Evolutionary conservation across 208 protist genomes (phyloP).

Genomic region (Porcisia hertigi): DNA sequence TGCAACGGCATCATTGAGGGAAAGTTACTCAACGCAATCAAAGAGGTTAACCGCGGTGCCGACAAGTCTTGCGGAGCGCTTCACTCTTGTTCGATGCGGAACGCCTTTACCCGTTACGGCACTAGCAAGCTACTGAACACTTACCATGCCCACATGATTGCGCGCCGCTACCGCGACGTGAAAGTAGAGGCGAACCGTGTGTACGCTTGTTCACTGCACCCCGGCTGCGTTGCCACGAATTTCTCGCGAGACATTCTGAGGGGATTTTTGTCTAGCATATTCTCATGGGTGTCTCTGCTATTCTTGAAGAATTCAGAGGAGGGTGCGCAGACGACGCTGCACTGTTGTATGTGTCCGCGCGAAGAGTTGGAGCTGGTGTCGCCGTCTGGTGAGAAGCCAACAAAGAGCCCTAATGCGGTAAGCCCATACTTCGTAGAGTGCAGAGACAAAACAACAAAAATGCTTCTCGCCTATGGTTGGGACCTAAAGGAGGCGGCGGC

Average conservation of each 20-base stretch:
- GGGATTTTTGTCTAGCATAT: slow-evolving; percentile 26
- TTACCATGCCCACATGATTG: slow-evolving; percentile 81
- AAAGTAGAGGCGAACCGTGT: slow-evolving; percentile 33
- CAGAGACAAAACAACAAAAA: slow-evolving; percentile 55
- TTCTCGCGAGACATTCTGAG: slow-evolving; percentile 61
- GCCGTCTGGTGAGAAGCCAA: slow-evolving; percentile 19
- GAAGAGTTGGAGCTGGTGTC: slow-evolving; percentile 72
- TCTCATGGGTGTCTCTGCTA: slow-evolving; percentile 14
- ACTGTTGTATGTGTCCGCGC: slow-evolving; percentile 82
- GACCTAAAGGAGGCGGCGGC: slow-evolving; percentile 71
- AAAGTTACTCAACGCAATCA: slow-evolving; percentile 54
- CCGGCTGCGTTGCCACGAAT: slow-evolving; percentile 75
- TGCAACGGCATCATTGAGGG: slow-evolving; percentile 36
- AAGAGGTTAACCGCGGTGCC: slow-evolving; percentile 63
- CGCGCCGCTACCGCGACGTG: slow-evolving; percentile 43
- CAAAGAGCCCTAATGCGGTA: slow-evolving; percentile 30
- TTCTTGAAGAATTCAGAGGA: slow-evolving; percentile 46
- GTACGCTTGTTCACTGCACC: slow-evolving; percentile 78
- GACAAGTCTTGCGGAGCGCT: slow-evolving; percentile 45
- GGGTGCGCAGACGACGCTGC: slow-evolving; percentile 85
- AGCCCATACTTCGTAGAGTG: slow-evolving; percentile 90
- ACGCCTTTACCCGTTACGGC: slow-evolving; percentile 77
- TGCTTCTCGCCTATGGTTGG: slow-evolving; percentile 78
- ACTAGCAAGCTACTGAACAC: slow-evolving; percentile 87
- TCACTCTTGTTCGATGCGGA: slow-evolving; percentile 9